A percentile compares a stretch with the other conserved stretches of the same genome.
Evolutionary conservation across 2,329 filamentous ascomycete genomes (phyloP).

Genomic region (Colletotrichum sp.): DNA sequence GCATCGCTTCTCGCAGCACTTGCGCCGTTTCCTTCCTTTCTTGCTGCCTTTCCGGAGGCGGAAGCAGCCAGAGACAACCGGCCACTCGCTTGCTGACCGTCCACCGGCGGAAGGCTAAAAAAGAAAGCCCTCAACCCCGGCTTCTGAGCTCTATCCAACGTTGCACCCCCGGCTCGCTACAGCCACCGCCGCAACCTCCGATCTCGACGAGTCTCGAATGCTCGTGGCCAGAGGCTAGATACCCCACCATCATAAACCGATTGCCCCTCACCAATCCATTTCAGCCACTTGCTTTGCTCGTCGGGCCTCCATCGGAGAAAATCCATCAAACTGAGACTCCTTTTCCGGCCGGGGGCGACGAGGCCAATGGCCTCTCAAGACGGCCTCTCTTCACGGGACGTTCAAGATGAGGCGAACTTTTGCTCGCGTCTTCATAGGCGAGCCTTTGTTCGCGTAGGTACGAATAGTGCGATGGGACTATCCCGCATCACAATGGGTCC

Average conservation of each 20-base stretch:
- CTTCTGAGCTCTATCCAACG: background rate
- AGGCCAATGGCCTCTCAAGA: conserved; percentile 6
- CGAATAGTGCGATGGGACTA: conserved; percentile 3
- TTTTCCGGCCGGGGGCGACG: background rate
- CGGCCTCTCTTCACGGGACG: background rate
- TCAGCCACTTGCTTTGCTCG: conserved; percentile 16
- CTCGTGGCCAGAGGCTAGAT: background rate
- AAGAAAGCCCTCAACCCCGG: background rate
- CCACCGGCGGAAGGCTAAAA: background rate
- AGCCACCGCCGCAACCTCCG: conserved; percentile 2
- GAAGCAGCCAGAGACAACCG: conserved; percentile 8
- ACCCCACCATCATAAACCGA: conserved; percentile 22
- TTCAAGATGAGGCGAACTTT: background rate
- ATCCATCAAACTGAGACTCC: conserved; percentile 16
- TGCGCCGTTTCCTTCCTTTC: background rate
- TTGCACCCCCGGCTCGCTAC: background rate
- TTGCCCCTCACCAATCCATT: conserved; percentile 12
- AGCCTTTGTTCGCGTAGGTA: background rate
- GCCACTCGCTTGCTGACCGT: conserved; percentile 1
- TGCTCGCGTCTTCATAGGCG: background rate
- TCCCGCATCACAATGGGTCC: conserved; percentile 5
- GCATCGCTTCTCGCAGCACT: background rate
- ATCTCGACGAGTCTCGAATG: conserved; percentile 20
- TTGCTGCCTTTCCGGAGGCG: background rate
- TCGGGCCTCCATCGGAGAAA: conserved; percentile 19